Conservation (phyloP, 1,284 basidiomycete species). For the Cryptococcus sp. region DNA sequence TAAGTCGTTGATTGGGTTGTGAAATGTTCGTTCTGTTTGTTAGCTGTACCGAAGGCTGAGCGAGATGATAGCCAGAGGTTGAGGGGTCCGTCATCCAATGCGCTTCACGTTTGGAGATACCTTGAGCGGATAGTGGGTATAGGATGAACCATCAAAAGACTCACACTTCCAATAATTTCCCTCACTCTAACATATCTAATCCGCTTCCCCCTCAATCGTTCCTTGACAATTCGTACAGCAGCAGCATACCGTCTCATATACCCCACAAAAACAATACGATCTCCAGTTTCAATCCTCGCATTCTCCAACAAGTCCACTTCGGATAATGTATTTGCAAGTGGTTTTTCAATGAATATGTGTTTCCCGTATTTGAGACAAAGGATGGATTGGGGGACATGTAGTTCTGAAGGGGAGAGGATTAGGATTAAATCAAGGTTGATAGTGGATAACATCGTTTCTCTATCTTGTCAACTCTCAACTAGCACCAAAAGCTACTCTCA, state of each 20-base stretch:
- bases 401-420: slow-evolving; percentile 12
- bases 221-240: slow-evolving; percentile 42
- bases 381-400: not conserved
- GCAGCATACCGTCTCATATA: slow-evolving; percentile 49
- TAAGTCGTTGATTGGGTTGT: not conserved
- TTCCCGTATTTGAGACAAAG: slow-evolving; percentile 12
- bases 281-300: slow-evolving; percentile 28
- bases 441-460: slow-evolving; percentile 17
- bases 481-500: too few relatives aligned
- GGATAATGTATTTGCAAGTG: slow-evolving; percentile 35
- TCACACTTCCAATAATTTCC: slow-evolving; percentile 1
- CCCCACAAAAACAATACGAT: slow-evolving; percentile 40
- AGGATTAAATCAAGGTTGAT: slow-evolving; percentile 21
- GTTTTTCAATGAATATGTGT: slow-evolving; percentile 46
- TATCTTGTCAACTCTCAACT: not conserved
- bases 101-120: too few relatives aligned
- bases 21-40: not conserved
- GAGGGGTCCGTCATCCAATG: too few relatives aligned
- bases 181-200: slow-evolving; percentile 34
- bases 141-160: slow-evolving; percentile 20
- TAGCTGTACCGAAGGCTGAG: too few relatives aligned
- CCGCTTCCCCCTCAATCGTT: slow-evolving; percentile 31
- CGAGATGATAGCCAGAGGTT: too few relatives aligned
- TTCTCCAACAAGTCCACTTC: slow-evolving; percentile 36
- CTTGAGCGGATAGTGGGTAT: too few relatives aligned